Conservation (phyloP, 2,329 filamentous ascomycete genomes). For the Colletotrichum lentis region DNA sequence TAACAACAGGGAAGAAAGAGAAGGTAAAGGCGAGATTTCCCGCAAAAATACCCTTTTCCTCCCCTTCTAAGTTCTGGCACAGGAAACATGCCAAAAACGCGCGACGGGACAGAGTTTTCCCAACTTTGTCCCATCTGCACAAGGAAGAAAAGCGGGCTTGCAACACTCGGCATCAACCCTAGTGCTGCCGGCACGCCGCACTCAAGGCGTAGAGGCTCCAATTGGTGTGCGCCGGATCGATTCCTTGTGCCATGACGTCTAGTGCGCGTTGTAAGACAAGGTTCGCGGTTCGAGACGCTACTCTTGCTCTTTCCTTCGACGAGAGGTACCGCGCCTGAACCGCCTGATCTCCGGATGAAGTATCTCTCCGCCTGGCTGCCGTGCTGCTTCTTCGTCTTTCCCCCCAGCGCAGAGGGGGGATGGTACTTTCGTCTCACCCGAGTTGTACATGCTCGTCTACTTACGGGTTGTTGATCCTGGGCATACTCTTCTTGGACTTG, state of each 20-base stretch:
- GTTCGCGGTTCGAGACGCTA: constrained; percentile 13
- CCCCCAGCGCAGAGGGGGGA: neutral
- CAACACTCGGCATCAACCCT: constrained; percentile 28
- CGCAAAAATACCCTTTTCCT: constrained; percentile 15
- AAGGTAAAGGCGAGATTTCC: constrained; percentile 5
- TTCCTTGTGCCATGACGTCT: constrained; percentile 36
- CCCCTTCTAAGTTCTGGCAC: neutral
- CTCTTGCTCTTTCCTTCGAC: neutral
- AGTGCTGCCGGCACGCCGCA: constrained; percentile 17
- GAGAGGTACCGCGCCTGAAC: constrained; percentile 22
- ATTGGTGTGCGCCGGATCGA: constrained; percentile 33
- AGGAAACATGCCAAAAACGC: neutral
- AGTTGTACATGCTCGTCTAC: constrained; percentile 25
- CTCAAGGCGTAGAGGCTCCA: constrained; percentile 13
- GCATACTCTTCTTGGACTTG: neutral
- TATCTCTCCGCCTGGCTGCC: constrained; percentile 21
- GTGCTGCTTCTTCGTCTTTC: neutral
- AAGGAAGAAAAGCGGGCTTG: constrained; percentile 31
- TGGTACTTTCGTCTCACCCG: constrained; percentile 30
- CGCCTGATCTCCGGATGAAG: constrained; percentile 26
- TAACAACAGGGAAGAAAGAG: no score
- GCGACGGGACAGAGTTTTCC: constrained; percentile 25
- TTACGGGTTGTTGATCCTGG: neutral
- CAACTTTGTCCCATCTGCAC: neutral
- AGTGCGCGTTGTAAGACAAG: constrained; percentile 31